These are phyloP conservation scores for Suhomyces kilbournensis DNA, from an alignment of 805 yeast species.

Conservation along the genomic window DNA sequence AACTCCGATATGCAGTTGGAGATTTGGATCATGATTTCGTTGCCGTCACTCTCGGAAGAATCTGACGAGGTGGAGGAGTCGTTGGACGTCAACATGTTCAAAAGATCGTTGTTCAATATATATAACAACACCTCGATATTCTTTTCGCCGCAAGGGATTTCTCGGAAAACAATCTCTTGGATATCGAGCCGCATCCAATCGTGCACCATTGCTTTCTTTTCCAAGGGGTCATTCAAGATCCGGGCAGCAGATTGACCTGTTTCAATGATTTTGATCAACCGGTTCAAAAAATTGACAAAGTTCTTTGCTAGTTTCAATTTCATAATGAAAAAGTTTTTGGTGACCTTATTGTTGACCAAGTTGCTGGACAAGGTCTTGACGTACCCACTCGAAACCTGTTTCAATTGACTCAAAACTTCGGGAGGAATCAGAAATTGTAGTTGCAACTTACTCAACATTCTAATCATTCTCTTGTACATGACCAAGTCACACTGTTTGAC, in stretches of 20 bases:
- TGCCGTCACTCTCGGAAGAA: neutral
- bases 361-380: conserved; percentile 44
- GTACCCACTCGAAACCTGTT: conserved; percentile 48
- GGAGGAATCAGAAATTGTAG: conserved; percentile 53
- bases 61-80: neutral
- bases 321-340: conserved; percentile 47
- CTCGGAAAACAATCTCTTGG: conserved; percentile 44
- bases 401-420: conserved; percentile 52
- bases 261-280: conserved; percentile 53
- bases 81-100: conserved; percentile 6
- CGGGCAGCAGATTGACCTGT: conserved; percentile 49
- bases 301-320: conserved; percentile 53
- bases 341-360: conserved; percentile 37
- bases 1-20: conserved; percentile 34
- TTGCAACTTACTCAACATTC: conserved; percentile 60
- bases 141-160: conserved; percentile 46
- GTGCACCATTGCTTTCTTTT: conserved; percentile 47
- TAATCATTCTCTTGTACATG: conserved; percentile 54
- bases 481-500: conserved; percentile 61
- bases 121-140: conserved; percentile 30
- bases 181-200: conserved; percentile 60
- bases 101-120: conserved; percentile 31
- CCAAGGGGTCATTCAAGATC: conserved; percentile 42
- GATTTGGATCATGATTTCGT: conserved; percentile 11
- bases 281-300: conserved; percentile 51